Base-by-base conservation (phyloP, 2,329 filamentous ascomycete genomes). In the Diaporthe sp. region DNA sequence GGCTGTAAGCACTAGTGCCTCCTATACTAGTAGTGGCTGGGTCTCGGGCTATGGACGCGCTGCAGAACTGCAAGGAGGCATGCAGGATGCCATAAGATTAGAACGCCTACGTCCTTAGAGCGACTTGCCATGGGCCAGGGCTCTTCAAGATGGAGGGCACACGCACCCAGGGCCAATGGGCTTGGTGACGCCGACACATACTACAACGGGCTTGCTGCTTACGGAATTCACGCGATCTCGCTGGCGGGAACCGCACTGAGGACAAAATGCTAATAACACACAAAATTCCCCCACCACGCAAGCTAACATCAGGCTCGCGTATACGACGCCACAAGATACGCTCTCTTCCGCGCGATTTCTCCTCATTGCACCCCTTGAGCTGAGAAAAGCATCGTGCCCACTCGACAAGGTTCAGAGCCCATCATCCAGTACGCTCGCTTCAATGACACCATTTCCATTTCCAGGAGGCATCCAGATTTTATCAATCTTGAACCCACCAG, bases 371-470 rank as follows among this genome's bases (percentile, higher is more conserved):
- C 22, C 37, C 17, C 17, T 22, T 15, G 4, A 39, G n/a, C 57
- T 15, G 31, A 13, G 17, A n/a, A 25, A 5, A 6, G 19, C 3
- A n/a, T 17, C 37, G 10, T 28, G 13, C 28, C 37, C 7, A n/a
- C 37, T 28, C 6, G 37, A 12, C 1, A 42, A 42, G 5, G 19
- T 28, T 46, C 25, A 65, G 22, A 19, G 25, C 15, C 60, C 7
- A 10, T n/a, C 25, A 34, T 49, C 61, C 9, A 22, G 34, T n/a
- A 46, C 17, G 34, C 61, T 46, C 15, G 61, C 42, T 49, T 31
- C 61, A 49, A 65, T 65, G 61, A 65, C 61, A 34, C 61, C 44
- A 9, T 65, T 8, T 31, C 61, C 61, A 34, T 65, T 65, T 13
- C 42, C 61, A n/a, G 61, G 42, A 49, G 61, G 42, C 25, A 46